These are phyloP conservation scores for Hypoxylon sp. DNA, from an alignment of 2,329 filamentous ascomycete genomes.

Conservation along the genomic window DNA sequence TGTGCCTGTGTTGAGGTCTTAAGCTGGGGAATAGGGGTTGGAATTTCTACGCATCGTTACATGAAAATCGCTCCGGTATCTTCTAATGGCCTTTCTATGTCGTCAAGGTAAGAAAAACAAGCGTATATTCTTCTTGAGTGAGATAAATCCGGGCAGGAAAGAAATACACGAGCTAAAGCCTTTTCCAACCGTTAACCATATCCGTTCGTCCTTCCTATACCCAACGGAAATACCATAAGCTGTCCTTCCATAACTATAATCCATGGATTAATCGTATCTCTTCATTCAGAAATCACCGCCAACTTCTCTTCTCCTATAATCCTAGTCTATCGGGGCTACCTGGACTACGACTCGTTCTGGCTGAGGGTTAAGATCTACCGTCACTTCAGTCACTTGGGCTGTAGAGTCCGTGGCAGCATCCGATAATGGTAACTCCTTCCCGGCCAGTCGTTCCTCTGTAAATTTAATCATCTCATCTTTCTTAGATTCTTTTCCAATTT, in stretches of 20 bases:
- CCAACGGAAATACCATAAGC: not conserved
- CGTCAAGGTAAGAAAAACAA: not conserved
- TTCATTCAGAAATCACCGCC: not conserved
- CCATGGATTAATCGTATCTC: not conserved
- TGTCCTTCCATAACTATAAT: not conserved
- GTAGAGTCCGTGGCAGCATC: not conserved
- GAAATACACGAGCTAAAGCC: not conserved
- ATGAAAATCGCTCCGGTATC: not conserved
- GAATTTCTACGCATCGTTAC: not conserved
- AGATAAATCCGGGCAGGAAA: not conserved
- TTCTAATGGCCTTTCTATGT: not conserved
- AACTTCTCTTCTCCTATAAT: not conserved
- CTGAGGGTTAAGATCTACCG: not conserved
- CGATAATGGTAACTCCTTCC: not conserved
- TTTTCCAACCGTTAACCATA: not conserved
- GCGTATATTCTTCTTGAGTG: not conserved
- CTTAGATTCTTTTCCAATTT: not conserved
- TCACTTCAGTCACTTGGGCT: not conserved
- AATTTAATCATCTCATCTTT: slow-evolving; percentile 1
- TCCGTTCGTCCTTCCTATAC: not conserved
- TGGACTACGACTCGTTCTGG: slow-evolving; percentile 6
- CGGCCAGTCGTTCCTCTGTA: not conserved
- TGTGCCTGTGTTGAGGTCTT: not conserved
- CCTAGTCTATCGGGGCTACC: slow-evolving; percentile 9
- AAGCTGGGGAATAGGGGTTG: not conserved